Base-by-base conservation (phyloP, 1,139 yeast species). In the Geotrichum phurueaensis region DNA sequence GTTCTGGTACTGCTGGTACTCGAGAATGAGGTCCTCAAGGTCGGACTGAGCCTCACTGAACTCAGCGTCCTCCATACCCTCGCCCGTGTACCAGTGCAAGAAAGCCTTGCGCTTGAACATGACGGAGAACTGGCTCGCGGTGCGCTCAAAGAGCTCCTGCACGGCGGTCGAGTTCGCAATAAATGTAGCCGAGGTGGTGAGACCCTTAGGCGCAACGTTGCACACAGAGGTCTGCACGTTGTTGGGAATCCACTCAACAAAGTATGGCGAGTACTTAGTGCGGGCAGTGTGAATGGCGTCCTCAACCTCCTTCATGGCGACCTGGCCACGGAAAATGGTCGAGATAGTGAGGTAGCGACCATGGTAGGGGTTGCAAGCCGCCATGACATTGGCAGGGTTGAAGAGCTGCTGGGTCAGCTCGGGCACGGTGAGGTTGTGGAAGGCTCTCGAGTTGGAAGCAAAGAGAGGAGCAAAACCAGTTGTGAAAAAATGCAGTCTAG, bases 1-100 rank as follows among this genome's bases (percentile, higher is more conserved):
- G 56, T 75, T 72, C 69, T 78, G 79, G 70, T 78, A 77, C 68
- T 78, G 81, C 69, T 76, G 78, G 68, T 78, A 78, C 67, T 78
- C 81, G 56, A 69, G 66, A 49, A 78, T 76, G 52, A 78, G 69
- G 61, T 78, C 81, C 60, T 71, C 71, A 66, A 78, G 69, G 67
- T 78, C 77, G 58, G 77, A 71, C 64, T 76, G 77, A 23, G 81
- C 81, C 67, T 78, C 81, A 48, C 77, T 74, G 70, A 78, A 78
- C 69, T 78, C 81, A 64, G 73, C 72, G 67, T 73, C 78, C 60
- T 78, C 81, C 81, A 78, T 78, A 60, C 81, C 81, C 65, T 78
- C 81, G 47, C 76, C 72, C 23, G 78, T 75, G 69, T 77, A 78
- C 79, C 81, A 78, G 65, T 78, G 81, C 66, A 78, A 67, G 74